These are phyloP conservation scores for Flaveria floridana DNA, from an alignment of 140 eudicot species.

Conservation along the genomic window DNA sequence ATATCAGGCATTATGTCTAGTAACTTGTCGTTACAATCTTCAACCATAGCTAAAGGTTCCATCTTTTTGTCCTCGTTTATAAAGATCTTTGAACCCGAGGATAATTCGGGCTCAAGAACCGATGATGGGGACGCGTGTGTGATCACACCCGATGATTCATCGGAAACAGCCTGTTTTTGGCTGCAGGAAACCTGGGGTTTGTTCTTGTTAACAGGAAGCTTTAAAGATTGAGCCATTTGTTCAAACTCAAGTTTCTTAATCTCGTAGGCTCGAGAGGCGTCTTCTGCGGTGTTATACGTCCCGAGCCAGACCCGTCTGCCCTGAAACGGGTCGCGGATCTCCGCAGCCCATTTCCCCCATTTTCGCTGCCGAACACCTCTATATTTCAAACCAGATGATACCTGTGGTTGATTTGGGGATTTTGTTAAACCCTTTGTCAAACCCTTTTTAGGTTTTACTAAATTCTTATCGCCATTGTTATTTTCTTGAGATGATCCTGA, in stretches of 20 bases:
- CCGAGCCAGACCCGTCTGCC: slow-evolving; percentile 79
- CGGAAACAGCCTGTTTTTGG: slow-evolving; percentile 41
- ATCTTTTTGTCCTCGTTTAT: slow-evolving; percentile 16
- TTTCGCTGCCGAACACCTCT: slow-evolving; percentile 87
- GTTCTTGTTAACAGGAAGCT: background rate
- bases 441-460: slow-evolving; percentile 27
- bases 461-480: slow-evolving; percentile 40
- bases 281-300: slow-evolving; percentile 73
- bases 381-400: slow-evolving; percentile 42
- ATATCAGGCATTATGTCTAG: background rate
- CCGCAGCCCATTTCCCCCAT: slow-evolving; percentile 99
- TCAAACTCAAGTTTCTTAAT: slow-evolving; percentile 57
- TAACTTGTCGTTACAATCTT: background rate
- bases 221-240: slow-evolving; percentile 35
- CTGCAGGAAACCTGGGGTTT: background rate
- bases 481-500: slow-evolving; percentile 57
- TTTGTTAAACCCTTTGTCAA: slow-evolving; percentile 26
- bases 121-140: slow-evolving; percentile 62
- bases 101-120: slow-evolving; percentile 43
- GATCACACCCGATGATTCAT: slow-evolving; percentile 44
- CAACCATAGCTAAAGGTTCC: background rate
- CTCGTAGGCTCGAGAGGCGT: slow-evolving; percentile 75
- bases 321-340: slow-evolving; percentile 73
- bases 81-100: slow-evolving; percentile 28
- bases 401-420: slow-evolving; percentile 18